phyloP scores from a whole-genome alignment of 176 grass and related monocot genomes.

The Rhynchospora pubera region DNA sequence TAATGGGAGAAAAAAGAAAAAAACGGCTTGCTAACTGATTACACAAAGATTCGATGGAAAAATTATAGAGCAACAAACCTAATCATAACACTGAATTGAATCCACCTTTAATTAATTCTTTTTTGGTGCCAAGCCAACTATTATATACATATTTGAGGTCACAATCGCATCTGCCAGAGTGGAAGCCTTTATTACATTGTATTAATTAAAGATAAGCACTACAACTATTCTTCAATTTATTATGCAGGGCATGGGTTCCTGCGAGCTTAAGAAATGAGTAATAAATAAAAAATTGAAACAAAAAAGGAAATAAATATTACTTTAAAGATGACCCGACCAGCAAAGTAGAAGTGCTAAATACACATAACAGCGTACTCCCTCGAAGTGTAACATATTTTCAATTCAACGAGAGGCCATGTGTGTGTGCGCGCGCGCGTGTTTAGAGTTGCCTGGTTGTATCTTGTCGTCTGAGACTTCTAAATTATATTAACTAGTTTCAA shows the following conservation, averaged over 20 bases:
- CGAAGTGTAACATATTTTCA: too few relatives aligned
- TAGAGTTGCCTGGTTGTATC: too few relatives aligned
- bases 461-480: too few relatives aligned
- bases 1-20: not conserved
- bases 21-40: not conserved
- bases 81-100: not conserved
- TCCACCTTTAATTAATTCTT: not conserved
- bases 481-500: too few relatives aligned
- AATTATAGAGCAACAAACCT: not conserved
- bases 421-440: too few relatives aligned
- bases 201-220: not conserved
- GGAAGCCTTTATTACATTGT: not conserved
- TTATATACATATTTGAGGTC: not conserved
- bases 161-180: not conserved
- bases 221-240: not conserved
- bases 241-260: not conserved
- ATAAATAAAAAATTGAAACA: not conserved
- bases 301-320: not conserved
- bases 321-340: not conserved
- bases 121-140: not conserved
- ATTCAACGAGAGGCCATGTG: too few relatives aligned
- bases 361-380: too few relatives aligned
- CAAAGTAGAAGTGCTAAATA: not conserved
- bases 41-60: not conserved
- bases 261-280: not conserved